These are phyloP conservation scores for Pseudonectria foliicola DNA, from an alignment of 2,329 filamentous ascomycete species.

Conservation along the genomic window DNA sequence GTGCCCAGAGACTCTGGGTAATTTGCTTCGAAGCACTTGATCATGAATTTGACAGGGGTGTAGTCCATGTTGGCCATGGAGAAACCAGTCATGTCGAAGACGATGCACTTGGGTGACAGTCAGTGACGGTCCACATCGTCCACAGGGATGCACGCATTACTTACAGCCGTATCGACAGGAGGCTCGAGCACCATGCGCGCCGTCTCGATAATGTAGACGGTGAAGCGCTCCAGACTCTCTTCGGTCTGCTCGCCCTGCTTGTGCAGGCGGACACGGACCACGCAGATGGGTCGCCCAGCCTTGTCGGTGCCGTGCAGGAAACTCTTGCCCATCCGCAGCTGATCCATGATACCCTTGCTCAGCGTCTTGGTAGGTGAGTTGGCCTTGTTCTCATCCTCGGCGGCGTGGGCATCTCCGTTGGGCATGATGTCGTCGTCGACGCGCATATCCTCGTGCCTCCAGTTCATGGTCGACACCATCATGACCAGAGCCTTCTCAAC, in stretches of 20 bases:
- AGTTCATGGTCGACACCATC: slow-evolving; percentile 90
- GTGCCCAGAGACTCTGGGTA: slow-evolving; percentile 89
- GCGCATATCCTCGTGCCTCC: slow-evolving; percentile 75
- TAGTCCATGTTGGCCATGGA: slow-evolving; percentile 98
- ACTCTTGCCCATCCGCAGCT: slow-evolving; percentile 86
- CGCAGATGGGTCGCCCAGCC: slow-evolving; percentile 75
- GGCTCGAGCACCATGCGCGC: slow-evolving; percentile 73
- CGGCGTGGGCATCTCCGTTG: slow-evolving; percentile 62
- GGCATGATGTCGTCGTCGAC: slow-evolving; percentile 84
- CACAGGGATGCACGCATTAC: slow-evolving; percentile 26
- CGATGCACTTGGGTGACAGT: slow-evolving; percentile 56
- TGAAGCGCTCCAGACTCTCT: slow-evolving; percentile 77
- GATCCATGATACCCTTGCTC: slow-evolving; percentile 70
- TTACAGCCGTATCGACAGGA: slow-evolving; percentile 85
- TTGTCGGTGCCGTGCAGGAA: slow-evolving; percentile 86
- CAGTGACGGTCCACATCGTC: slow-evolving; percentile 12
- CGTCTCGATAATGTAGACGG: slow-evolving; percentile 90
- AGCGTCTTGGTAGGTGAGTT: slow-evolving; percentile 58
- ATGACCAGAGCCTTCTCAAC: slow-evolving; percentile 88
- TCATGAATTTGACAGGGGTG: slow-evolving; percentile 96
- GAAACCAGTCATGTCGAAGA: slow-evolving; percentile 96
- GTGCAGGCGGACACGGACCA: slow-evolving; percentile 78
- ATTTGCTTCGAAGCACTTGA: slow-evolving; percentile 98
- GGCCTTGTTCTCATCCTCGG: slow-evolving; percentile 48
- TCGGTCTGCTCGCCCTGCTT: slow-evolving; percentile 75